Conservation (phyloP, 345 rosid species). For the Ceriops zippeliana region DNA sequence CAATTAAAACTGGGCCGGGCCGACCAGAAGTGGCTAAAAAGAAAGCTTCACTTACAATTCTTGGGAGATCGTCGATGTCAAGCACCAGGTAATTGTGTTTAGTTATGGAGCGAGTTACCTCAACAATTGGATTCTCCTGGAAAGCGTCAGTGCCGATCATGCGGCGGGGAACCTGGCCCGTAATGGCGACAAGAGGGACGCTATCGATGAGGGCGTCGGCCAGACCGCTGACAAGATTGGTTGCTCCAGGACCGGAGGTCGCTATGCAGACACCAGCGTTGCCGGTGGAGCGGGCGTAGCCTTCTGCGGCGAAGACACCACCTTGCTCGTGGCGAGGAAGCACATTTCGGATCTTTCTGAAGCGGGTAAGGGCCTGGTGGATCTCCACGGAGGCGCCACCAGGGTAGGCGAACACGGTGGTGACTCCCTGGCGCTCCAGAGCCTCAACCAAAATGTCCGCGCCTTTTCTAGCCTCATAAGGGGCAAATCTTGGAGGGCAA, state of each 20-base stretch:
- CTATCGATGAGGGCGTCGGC: constrained; percentile 91
- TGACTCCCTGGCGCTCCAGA: constrained; percentile 79
- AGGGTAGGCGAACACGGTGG: constrained; percentile 82
- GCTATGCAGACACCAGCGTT: constrained; percentile 90
- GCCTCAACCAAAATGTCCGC: constrained; percentile 94
- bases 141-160: constrained; percentile 96
- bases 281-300: constrained; percentile 86
- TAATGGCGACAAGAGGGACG: constrained; percentile 81
- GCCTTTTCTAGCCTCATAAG: constrained; percentile 85
- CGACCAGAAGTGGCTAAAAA: constrained; percentile 78
- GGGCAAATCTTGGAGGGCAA: constrained; percentile 42
- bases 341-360: constrained; percentile 63
- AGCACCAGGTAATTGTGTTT: constrained; percentile 86
- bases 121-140: constrained; percentile 89
- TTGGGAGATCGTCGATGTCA: constrained; percentile 84
- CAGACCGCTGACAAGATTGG: constrained; percentile 82
- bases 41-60: constrained; percentile 78
- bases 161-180: constrained; percentile 86
- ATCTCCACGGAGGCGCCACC: constrained; percentile 98
- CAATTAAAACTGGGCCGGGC: constrained; percentile 93
- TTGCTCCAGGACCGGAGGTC: constrained; percentile 94
- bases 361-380: constrained; percentile 96
- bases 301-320: constrained; percentile 90
- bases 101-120: constrained; percentile 87
- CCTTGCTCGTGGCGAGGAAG: constrained; percentile 99